These are phyloP conservation scores for Microstroma glucosiphilum DNA, from an alignment of 1,284 basidiomycete species.

Conservation along the genomic window DNA sequence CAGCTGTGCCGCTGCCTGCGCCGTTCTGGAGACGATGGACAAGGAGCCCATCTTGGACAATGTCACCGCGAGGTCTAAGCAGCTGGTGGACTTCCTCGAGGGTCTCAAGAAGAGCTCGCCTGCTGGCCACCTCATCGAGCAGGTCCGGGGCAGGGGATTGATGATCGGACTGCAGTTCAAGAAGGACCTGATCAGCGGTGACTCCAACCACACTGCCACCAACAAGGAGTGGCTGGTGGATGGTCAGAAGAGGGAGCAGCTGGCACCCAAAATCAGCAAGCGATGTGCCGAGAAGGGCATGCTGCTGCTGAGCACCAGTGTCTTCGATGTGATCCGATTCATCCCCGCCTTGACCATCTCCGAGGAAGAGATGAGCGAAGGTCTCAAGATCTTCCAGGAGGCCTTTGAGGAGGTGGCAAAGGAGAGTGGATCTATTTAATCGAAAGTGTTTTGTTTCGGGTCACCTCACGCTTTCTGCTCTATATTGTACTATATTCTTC, in stretches of 20 bases:
- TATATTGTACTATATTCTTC: too few relatives aligned
- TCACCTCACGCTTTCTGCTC: too few relatives aligned
- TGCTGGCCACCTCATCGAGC: constrained; percentile 38
- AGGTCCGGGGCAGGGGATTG: constrained; percentile 41
- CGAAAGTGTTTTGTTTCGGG: too few relatives aligned
- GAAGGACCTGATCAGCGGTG: background rate
- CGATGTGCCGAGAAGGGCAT: constrained; percentile 38
- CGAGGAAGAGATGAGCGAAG: constrained; percentile 32
- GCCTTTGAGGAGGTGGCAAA: constrained; percentile 22
- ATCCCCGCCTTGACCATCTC: constrained; percentile 45
- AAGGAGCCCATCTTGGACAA: constrained; percentile 44
- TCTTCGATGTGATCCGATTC: constrained; percentile 41
- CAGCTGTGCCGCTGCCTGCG: constrained; percentile 37
- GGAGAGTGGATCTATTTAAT: background rate
- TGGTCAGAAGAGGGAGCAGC: constrained; percentile 5
- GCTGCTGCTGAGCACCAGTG: constrained; percentile 42
- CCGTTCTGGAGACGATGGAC: constrained; percentile 36
- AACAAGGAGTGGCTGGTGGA: constrained; percentile 2
- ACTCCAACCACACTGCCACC: constrained; percentile 5
- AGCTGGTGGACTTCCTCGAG: constrained; percentile 34
- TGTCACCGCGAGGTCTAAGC: constrained; percentile 33
- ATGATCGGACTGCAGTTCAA: constrained; percentile 48
- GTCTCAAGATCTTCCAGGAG: constrained; percentile 36
- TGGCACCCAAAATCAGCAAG: constrained; percentile 34
- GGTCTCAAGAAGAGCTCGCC: constrained; percentile 20